Percentiles rank a stretch among this genome's conserved stretches.
Evolutionary conservation across 805 yeast genomes (phyloP).

Genomic region (Kodamaea laetipori): DNA sequence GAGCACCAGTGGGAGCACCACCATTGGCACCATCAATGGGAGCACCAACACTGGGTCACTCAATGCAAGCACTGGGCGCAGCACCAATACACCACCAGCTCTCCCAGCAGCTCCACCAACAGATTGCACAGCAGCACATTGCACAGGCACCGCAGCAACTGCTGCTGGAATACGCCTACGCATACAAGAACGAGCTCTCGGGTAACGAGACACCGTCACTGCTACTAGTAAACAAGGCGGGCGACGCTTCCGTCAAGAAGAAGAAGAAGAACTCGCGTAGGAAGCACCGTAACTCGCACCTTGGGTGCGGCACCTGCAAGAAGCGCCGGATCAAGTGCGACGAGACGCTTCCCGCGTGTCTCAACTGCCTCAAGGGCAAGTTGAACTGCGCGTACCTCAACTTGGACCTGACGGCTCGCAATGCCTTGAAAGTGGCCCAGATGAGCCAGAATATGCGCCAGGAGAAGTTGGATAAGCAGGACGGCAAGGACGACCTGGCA

Average conservation of each 20-base stretch:
- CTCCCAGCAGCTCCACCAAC: constrained; percentile 8
- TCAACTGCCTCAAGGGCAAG: constrained; percentile 53
- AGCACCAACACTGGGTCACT: constrained; percentile 6
- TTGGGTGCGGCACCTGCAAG: constrained; percentile 75
- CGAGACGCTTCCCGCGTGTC: constrained; percentile 60
- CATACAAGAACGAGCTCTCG: constrained; percentile 11
- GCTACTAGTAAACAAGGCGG: constrained; percentile 11
- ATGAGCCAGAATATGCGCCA: constrained; percentile 39
- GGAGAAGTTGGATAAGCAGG: constrained; percentile 21
- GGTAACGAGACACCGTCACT: constrained; percentile 10
- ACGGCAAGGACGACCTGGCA: constrained; percentile 12
- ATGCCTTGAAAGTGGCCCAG: constrained; percentile 53
- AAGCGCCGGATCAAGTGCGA: constrained; percentile 65
- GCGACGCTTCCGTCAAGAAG: constrained; percentile 10
- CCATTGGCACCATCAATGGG: too few relatives aligned
- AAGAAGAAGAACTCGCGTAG: constrained; percentile 51
- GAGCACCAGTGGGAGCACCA: too few relatives aligned
- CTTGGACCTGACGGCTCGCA: constrained; percentile 50
- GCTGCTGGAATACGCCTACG: constrained; percentile 1
- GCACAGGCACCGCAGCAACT: neutral
- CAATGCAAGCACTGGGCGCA: too few relatives aligned
- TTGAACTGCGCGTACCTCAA: constrained; percentile 51
- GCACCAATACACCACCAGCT: constrained; percentile 7
- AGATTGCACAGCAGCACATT: constrained; percentile 6
- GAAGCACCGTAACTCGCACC: constrained; percentile 67